Conservation (phyloP, 2,329 filamentous ascomycete species). For the Talaromyces verruculosus region DNA sequence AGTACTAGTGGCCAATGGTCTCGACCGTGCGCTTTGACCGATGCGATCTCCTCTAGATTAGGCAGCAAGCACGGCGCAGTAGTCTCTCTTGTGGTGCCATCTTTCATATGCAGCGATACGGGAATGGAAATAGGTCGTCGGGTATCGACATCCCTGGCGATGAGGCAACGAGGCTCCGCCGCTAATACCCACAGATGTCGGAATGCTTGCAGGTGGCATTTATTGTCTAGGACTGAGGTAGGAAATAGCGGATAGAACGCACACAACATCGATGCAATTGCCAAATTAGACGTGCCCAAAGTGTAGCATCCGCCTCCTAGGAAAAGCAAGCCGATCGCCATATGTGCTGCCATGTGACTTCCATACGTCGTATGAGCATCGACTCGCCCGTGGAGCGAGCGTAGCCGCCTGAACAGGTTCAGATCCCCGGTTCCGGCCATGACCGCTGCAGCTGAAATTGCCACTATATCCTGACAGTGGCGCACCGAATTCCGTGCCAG, state of each 20-base stretch:
- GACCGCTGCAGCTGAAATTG: constrained; percentile 77
- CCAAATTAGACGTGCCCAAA: constrained; percentile 82
- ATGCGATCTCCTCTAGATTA: constrained; percentile 41
- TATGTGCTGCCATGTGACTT: constrained; percentile 87
- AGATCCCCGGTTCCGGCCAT: constrained; percentile 97
- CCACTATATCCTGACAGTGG: constrained; percentile 87
- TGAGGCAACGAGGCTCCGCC: constrained; percentile 81
- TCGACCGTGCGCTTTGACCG: constrained; percentile 46
- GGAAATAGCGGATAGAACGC: constrained; percentile 96
- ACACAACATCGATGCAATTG: constrained; percentile 79
- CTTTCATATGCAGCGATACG: constrained; percentile 63
- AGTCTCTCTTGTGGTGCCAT: constrained; percentile 37
- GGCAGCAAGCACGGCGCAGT: constrained; percentile 59
- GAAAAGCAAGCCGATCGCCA: constrained; percentile 88
- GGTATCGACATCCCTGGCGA: constrained; percentile 83
- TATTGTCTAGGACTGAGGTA: constrained; percentile 84
- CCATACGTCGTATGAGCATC: constrained; percentile 85
- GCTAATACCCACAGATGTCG: constrained; percentile 96
- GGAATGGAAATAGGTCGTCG: constrained; percentile 74
- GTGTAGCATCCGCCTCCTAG: constrained; percentile 90
- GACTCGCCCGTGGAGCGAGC: constrained; percentile 82
- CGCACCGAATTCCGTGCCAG: constrained; percentile 78
- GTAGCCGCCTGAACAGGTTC: constrained; percentile 76
- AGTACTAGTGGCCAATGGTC: constrained; percentile 80
- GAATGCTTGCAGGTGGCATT: constrained; percentile 92